phyloP scores from a whole-genome alignment of 108 stramenopile species.

The Parmales sp. region DNA sequence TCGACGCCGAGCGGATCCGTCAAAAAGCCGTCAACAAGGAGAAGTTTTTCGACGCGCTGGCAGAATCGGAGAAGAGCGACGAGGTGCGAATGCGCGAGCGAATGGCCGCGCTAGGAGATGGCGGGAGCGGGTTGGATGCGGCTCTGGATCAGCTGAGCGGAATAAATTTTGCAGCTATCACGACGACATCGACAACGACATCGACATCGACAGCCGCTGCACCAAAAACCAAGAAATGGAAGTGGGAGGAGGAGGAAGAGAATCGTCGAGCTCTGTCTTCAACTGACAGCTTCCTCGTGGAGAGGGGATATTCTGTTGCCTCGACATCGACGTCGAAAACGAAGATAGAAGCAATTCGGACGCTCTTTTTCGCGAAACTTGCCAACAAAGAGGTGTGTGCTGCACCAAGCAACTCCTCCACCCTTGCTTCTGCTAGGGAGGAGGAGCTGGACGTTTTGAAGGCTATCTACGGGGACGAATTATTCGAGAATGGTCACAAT shows the following conservation, averaged over 20 bases:
- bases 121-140: not conserved
- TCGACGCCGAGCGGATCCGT: slow-evolving; percentile 1
- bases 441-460: not conserved
- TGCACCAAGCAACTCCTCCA: not conserved
- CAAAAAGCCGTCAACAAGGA: not conserved
- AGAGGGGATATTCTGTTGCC: not conserved
- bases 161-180: not conserved
- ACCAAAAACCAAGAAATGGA: not conserved
- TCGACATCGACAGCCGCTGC: not conserved
- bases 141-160: not conserved
- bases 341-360: not conserved
- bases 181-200: too few species aligned
- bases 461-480: slow-evolving; percentile 3
- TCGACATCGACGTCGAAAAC: not conserved
- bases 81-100: not conserved
- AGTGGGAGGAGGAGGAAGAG: not conserved
- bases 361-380: not conserved
- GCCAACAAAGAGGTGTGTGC: not conserved
- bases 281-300: not conserved
- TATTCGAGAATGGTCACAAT: not conserved
- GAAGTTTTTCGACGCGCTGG: not conserved
- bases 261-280: not conserved
- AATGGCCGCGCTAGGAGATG: not conserved
- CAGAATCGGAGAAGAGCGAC: not conserved
- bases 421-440: not conserved